Evolutionary conservation across 495 filamentous ascomycete species (phyloP), one percentile per base, ranked within the genome.

Genomic region (Lophium mytilinum): DNA sequence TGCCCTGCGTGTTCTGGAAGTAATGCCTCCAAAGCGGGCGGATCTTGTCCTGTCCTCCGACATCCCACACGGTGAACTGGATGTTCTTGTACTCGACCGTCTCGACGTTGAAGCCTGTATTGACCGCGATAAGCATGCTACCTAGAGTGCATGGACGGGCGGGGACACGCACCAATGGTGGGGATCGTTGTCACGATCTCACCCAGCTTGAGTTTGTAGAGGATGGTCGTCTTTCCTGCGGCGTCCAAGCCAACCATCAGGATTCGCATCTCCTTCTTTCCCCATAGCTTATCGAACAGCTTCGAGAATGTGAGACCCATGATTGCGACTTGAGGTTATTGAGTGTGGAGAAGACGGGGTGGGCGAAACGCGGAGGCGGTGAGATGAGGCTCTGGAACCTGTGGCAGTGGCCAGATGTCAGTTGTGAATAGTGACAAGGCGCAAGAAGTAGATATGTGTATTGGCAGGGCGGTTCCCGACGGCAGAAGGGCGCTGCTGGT

Each of bases 71-170:
- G 72, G 93, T 99, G 80, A 99, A 99, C 73, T 96, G 91, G 73
- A 99, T 96, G 83, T 99, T 97, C 84, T 96, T 96, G 80, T 97
- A 99, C 73, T 96, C 94, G 75, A 99, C 94, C 43, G 93, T 97
- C 83, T 99, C 93, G 73, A 99, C 93, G 80, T 99, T 99, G 83
- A 99, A 99, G 64, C 93, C 93, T 95, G 65, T 48, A 55, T 19
- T 3, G n/a, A 30, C 17, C 19, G 33, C 11, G n/a, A 43, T 61
- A 30, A 67, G 62, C 45, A 47, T 41, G 30, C n/a, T 7, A 34
- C 4, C 30, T 18, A 14, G 34, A 11, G 8, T 14, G 35, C n/a
- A 7, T 12, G 14, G 12, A 18, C 7, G 30, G 24, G 40, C 9
- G 11, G 33, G 60, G 54, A 65, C 35, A 81, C 92, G 78, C 84